These are phyloP conservation scores for Aspergillus sp. DNA, from an alignment of 2,329 filamentous ascomycete species.

Conservation along the genomic window DNA sequence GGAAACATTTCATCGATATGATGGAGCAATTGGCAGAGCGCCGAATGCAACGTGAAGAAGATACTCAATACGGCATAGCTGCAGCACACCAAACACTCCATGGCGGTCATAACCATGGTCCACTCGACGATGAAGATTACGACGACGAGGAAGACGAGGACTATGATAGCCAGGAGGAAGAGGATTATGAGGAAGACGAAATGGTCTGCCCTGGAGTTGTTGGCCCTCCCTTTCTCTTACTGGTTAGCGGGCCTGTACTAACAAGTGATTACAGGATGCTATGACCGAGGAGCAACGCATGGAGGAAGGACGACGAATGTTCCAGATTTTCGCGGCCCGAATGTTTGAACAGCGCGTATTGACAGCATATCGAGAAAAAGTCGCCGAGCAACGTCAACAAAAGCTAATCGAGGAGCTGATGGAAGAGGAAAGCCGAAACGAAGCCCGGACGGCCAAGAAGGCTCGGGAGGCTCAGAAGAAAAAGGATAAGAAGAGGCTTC, in stretches of 20 bases:
- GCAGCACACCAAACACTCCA: constrained; percentile 55
- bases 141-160: constrained; percentile 68
- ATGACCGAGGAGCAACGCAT: constrained; percentile 99
- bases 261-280: constrained; percentile 63
- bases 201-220: constrained; percentile 44
- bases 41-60: constrained; percentile 93
- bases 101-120: constrained; percentile 70
- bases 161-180: constrained; percentile 59
- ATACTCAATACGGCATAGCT: constrained; percentile 66
- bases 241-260: constrained; percentile 15
- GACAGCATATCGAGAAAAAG: constrained; percentile 96
- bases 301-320: constrained; percentile 98
- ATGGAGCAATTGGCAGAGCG: constrained; percentile 99
- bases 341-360: constrained; percentile 99
- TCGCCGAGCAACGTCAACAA: constrained; percentile 84
- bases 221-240: constrained; percentile 3
- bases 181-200: constrained; percentile 63
- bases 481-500: constrained; percentile 86
- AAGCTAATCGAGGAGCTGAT: constrained; percentile 87
- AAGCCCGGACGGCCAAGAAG: constrained; percentile 84
- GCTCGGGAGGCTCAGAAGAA: constrained; percentile 90
- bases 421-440: constrained; percentile 72
- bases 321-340: constrained; percentile 96
- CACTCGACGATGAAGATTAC: constrained; percentile 69
- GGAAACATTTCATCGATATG: constrained; percentile 99